phyloP scores from a whole-genome alignment of 1,284 basidiomycete genomes.

The Pyrrhoderma lamaoense region DNA sequence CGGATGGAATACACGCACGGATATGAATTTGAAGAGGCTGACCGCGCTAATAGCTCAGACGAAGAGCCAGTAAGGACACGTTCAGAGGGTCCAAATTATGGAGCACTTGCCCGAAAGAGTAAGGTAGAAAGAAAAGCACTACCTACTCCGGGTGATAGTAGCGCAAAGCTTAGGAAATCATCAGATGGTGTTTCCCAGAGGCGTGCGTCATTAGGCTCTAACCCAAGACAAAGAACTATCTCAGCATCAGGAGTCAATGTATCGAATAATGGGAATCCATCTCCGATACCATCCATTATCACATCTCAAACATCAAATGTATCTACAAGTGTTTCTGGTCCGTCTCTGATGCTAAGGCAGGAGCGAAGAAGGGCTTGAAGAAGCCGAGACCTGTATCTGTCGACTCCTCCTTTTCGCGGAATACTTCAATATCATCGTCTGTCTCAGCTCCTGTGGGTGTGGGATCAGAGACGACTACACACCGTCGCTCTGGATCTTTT shows the following conservation, averaged over 20 bases:
- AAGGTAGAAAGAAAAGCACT: no score
- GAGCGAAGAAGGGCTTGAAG: no score
- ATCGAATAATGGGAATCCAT: no score
- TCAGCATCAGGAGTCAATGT: no score
- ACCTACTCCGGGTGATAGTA: neutral
- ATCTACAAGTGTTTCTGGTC: no score
- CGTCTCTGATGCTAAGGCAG: no score
- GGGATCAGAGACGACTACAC: no score
- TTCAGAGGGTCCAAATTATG: slow-evolving; percentile 6
- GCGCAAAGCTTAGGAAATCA: slow-evolving; percentile 13
- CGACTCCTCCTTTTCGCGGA: neutral
- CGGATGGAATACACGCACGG: slow-evolving; percentile 42
- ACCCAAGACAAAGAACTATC: no score
- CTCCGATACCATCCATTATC: no score
- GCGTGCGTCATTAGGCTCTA: neutral
- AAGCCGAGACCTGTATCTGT: slow-evolving; percentile 1
- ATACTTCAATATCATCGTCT: no score
- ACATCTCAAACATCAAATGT: no score
- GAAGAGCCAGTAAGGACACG: slow-evolving; percentile 23
- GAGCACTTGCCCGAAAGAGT: neutral
- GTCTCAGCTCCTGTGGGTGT: no score
- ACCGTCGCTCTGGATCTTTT: neutral
- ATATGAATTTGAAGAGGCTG: slow-evolving; percentile 35
- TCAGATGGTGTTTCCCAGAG: slow-evolving; percentile 1
- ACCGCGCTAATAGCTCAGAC: slow-evolving; percentile 30